Evolutionary conservation across 78 protist species (phyloP).

Genomic region (Salpingoeca rosetta): DNA sequence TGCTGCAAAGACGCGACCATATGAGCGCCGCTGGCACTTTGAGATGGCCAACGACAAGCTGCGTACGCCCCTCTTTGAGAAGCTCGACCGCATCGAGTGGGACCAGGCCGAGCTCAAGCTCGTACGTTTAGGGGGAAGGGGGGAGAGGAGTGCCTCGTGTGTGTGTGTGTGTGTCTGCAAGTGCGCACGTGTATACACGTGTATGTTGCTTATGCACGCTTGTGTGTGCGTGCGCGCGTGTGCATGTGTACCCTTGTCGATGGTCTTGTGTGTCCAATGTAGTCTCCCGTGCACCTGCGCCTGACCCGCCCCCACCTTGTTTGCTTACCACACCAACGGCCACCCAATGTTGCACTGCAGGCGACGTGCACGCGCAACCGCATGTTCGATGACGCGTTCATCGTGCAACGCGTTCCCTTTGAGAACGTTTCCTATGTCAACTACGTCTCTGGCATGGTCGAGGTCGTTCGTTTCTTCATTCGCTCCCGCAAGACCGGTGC

Average conservation of each 20-base stretch:
- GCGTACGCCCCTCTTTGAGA: not conserved
- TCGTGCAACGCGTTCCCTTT: not conserved
- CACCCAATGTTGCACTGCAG: too few species aligned
- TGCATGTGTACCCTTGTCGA: too few species aligned
- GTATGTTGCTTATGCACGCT: too few species aligned
- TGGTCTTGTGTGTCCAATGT: too few species aligned
- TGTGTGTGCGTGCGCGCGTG: too few species aligned
- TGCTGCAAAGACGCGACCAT: not conserved
- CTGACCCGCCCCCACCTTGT: too few species aligned
- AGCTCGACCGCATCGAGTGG: not conserved
- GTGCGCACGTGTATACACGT: too few species aligned
- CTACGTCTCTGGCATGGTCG: not conserved
- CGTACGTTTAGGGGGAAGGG: too few species aligned
- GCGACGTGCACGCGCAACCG: not conserved
- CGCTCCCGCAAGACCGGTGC: not conserved
- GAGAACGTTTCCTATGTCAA: not conserved
- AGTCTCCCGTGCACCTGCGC: too few species aligned
- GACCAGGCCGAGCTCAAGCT: not conserved
- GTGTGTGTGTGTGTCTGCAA: too few species aligned
- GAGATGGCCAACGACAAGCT: not conserved
- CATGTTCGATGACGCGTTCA: not conserved
- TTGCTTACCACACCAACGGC: too few species aligned
- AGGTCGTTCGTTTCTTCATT: not conserved
- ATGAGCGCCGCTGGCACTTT: not conserved
- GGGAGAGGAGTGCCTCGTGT: too few species aligned